These are phyloP conservation scores for Ustilago shanxiensis DNA, from an alignment of 1,284 basidiomycete genomes.

Conservation along the genomic window DNA sequence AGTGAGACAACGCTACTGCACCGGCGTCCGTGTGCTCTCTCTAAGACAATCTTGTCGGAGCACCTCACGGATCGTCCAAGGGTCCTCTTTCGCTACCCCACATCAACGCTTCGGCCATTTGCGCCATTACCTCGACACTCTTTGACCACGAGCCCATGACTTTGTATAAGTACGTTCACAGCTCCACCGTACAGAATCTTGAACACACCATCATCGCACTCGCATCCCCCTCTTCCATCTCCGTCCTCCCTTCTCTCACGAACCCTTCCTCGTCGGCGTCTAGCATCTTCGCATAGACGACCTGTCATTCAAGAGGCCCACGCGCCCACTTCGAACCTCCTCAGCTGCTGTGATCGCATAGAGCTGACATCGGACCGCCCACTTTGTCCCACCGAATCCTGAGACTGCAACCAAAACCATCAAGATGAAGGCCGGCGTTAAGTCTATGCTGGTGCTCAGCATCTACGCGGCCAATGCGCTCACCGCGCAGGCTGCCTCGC, in stretches of 20 bases:
- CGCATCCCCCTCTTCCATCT: background rate
- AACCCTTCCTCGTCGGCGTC: background rate
- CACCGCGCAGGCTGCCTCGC: conserved; percentile 30
- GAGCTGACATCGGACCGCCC: background rate
- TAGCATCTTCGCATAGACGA: background rate
- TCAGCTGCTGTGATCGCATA: background rate
- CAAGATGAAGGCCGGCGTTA: conserved; percentile 32
- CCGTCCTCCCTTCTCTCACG: background rate
- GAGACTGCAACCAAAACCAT: background rate
- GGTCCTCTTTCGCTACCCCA: conserved; percentile 3
- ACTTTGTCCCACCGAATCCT: background rate
- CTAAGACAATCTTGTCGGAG: background rate
- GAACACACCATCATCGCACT: background rate
- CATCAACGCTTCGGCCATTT: background rate
- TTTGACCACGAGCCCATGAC: background rate
- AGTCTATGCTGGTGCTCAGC: conserved; percentile 38
- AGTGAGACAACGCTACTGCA: conserved; percentile 8
- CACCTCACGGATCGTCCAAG: conserved; percentile 3
- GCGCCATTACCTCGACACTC: background rate
- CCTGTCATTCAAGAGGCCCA: background rate
- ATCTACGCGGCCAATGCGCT: conserved; percentile 34
- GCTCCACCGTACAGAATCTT: conserved; percentile 13
- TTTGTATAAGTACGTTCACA: conserved; percentile 27
- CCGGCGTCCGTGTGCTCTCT: background rate
- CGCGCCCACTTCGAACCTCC: background rate